Conservation (phyloP, 1,284 basidiomycete genomes). For the Microbotryum violaceum region DNA sequence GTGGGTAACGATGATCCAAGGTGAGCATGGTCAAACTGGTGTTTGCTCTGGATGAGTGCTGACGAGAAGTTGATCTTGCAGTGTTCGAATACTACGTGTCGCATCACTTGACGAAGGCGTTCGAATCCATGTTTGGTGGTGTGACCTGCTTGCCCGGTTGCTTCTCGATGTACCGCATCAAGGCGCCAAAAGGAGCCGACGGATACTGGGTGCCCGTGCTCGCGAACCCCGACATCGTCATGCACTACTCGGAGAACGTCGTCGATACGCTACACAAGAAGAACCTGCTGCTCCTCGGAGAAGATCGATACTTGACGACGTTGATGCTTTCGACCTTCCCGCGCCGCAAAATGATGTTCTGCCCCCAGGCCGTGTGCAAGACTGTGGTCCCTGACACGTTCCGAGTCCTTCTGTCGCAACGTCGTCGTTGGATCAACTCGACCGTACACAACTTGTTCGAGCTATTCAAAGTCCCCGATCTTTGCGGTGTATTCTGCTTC, state of each 20-base stretch:
- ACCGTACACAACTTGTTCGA: conserved; percentile 47
- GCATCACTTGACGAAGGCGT: conserved; percentile 71
- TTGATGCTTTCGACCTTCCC: conserved; percentile 48
- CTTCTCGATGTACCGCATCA: conserved; percentile 47
- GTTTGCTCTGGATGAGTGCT: background rate
- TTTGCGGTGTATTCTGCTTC: conserved; percentile 47
- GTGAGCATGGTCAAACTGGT: conserved; percentile 19
- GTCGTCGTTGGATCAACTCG: conserved; percentile 48
- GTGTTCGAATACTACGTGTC: conserved; percentile 99
- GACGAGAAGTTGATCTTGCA: conserved; percentile 9
- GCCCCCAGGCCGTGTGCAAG: conserved; percentile 47
- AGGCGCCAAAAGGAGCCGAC: conserved; percentile 45
- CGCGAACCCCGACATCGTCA: conserved; percentile 45
- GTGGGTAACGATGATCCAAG: conserved; percentile 48
- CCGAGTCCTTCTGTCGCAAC: conserved; percentile 44
- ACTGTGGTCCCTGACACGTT: conserved; percentile 47
- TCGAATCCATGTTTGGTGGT: conserved; percentile 45
- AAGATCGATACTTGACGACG: conserved; percentile 47
- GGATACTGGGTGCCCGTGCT: conserved; percentile 46
- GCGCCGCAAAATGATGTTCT: conserved; percentile 47
- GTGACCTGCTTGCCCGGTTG: conserved; percentile 47
- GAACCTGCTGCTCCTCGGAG: conserved; percentile 46
- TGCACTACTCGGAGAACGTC: conserved; percentile 48
- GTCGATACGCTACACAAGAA: conserved; percentile 47
- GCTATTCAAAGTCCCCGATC: conserved; percentile 44